phyloP scores from a whole-genome alignment of 371 early-diverging fungal species.

The Gilbertella persicaria region DNA sequence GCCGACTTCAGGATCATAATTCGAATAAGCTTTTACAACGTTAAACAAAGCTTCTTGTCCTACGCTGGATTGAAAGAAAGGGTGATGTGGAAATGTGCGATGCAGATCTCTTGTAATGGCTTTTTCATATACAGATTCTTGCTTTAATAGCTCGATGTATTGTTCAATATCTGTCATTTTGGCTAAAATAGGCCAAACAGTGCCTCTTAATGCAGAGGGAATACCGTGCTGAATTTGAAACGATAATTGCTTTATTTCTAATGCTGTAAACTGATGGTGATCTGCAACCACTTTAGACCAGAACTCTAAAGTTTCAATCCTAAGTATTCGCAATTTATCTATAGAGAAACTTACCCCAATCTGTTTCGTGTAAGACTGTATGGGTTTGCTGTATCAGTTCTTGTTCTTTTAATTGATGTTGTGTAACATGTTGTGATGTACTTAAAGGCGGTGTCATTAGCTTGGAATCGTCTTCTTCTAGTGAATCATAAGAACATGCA shows the following conservation, averaged over 20 bases:
- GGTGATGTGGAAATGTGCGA: conserved; percentile 88
- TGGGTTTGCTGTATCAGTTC: background rate
- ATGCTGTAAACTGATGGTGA: conserved; percentile 72
- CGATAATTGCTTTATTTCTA: conserved; percentile 65
- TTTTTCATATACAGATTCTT: conserved; percentile 81
- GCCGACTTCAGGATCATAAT: conserved; percentile 91
- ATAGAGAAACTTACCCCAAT: conserved; percentile 61
- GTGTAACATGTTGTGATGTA: background rate
- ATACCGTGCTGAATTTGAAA: conserved; percentile 81
- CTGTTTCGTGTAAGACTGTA: conserved; percentile 42
- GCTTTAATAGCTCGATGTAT: conserved; percentile 68
- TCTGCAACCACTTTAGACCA: conserved; percentile 91
- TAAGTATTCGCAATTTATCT: background rate
- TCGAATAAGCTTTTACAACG: conserved; percentile 88
- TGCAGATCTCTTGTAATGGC: conserved; percentile 85
- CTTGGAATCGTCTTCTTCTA: conserved; percentile 16
- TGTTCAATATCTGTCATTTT: conserved; percentile 22
- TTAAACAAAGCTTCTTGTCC: conserved; percentile 91
- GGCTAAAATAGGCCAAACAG: conserved; percentile 87
- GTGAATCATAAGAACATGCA: conserved; percentile 23
- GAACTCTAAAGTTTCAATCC: conserved; percentile 60
- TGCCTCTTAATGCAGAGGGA: conserved; percentile 87
- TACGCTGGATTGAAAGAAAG: conserved; percentile 73
- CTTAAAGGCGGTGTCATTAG: conserved; percentile 22
- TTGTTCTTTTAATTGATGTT: background rate